These are phyloP conservation scores for Rhizopus delemar DNA, from an alignment of 371 early-diverging fungal genomes.

Conservation along the genomic window DNA sequence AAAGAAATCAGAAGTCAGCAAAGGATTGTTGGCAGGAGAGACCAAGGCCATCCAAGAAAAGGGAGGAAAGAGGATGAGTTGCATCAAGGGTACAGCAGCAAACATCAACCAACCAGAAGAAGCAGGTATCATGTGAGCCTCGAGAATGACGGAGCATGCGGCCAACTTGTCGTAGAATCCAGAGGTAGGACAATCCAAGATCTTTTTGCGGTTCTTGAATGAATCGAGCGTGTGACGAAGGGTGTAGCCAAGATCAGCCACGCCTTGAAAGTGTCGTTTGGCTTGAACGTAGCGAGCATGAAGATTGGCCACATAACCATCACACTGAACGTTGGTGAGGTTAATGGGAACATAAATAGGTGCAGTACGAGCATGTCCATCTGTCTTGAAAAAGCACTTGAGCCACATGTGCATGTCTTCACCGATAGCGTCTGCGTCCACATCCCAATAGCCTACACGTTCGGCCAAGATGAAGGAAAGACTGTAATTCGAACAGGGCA, in stretches of 20 bases:
- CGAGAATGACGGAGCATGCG: slow-evolving; percentile 47
- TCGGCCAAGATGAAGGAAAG: slow-evolving; percentile 72
- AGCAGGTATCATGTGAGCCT: slow-evolving; percentile 56
- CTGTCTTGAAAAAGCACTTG: slow-evolving; percentile 76
- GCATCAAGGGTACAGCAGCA: slow-evolving; percentile 56
- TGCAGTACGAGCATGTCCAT: slow-evolving; percentile 63
- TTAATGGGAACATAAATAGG: slow-evolving; percentile 78
- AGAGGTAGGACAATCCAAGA: slow-evolving; percentile 22
- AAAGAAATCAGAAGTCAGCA: slow-evolving; percentile 50
- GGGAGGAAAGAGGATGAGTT: slow-evolving; percentile 50
- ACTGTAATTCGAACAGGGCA: slow-evolving; percentile 80
- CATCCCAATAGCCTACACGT: slow-evolving; percentile 78
- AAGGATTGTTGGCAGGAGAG: slow-evolving; percentile 44
- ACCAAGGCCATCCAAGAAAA: slow-evolving; percentile 37
- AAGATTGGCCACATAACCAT: slow-evolving; percentile 58
- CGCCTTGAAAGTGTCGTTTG: slow-evolving; percentile 68
- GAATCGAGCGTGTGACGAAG: slow-evolving; percentile 26
- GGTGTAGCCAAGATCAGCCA: slow-evolving; percentile 62
- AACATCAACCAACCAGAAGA: slow-evolving; percentile 60
- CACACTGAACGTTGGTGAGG: slow-evolving; percentile 72
- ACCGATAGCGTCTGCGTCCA: slow-evolving; percentile 76
- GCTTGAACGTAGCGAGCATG: slow-evolving; percentile 71
- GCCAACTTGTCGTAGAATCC: slow-evolving; percentile 43
- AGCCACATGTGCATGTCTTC: slow-evolving; percentile 89
- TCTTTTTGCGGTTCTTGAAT: slow-evolving; percentile 25